A percentile compares a stretch with the other conserved stretches of the same genome.
Evolutionary conservation across 345 rosid genomes (phyloP).

Genomic region (Euphorbia peplus): DNA sequence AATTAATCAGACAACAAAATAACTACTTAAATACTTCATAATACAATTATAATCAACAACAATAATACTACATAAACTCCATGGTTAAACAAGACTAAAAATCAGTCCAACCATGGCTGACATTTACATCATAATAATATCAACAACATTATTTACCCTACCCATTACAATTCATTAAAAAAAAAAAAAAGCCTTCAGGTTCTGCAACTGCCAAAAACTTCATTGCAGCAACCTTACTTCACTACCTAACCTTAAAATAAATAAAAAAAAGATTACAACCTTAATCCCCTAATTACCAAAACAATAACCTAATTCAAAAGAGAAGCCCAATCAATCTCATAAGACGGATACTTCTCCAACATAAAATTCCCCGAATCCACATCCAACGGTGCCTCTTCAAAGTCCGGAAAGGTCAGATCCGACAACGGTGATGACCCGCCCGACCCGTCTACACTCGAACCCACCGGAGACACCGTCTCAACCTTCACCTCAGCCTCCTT

Average conservation of each 20-base stretch:
- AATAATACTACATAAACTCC: slow-evolving; percentile 5
- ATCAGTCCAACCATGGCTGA: slow-evolving; percentile 24
- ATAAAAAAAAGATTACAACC: background rate
- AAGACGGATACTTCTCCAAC: slow-evolving; percentile 30
- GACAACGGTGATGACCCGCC: slow-evolving; percentile 41
- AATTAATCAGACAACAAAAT: background rate
- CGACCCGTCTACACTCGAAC: slow-evolving; percentile 52
- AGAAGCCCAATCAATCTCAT: slow-evolving; percentile 37
- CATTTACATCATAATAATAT: slow-evolving; percentile 12
- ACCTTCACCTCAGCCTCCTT: slow-evolving; percentile 10
- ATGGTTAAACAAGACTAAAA: slow-evolving; percentile 30
- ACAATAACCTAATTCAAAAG: slow-evolving; percentile 14
- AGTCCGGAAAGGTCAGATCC: slow-evolving; percentile 29
- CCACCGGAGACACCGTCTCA: slow-evolving; percentile 31
- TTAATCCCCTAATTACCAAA: too few species aligned
- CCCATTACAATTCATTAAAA: too few species aligned
- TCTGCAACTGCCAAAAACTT: slow-evolving; percentile 31
- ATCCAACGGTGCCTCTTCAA: slow-evolving; percentile 30
- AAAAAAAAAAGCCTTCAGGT: background rate
- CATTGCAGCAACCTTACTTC: slow-evolving; percentile 17
- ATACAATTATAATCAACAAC: background rate
- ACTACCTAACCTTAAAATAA: too few species aligned
- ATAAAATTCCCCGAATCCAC: slow-evolving; percentile 21
- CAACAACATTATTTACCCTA: slow-evolving; percentile 12
- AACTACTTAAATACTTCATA: background rate